Base-by-base conservation (phyloP, 371 early-diverging fungal genomes). In the Saksenaea oblongispora region DNA sequence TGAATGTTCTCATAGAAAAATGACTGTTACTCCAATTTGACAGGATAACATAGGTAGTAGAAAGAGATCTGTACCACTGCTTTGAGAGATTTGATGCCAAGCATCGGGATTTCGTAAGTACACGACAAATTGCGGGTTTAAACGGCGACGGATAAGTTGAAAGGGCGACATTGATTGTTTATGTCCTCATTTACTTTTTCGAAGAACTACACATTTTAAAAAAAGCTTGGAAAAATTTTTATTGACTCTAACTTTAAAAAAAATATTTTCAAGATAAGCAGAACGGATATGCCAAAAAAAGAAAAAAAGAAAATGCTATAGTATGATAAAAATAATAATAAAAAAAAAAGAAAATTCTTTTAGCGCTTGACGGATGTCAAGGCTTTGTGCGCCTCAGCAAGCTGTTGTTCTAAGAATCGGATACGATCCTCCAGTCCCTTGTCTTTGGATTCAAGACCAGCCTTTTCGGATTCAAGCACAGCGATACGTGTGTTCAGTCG, bases 401-500 rank as follows among this genome's bases (percentile, higher is more conserved):
- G 77, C 67, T 89, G 86, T 14, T 65, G 69, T 75, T 90, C 90
- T 24, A 91, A 79, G 51, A 66, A 73, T 31, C 67, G 73, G 62
- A 91, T 85, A 55, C 88, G 84, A 61, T 79, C 76, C 55, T 76
- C 79, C 51, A 89, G 81, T 37, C 84, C 84, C 17, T 72, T 67
- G 67, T 89, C 91, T 61, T 86, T 87, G 58, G 71, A 71, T 22
- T 76, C 60, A 34, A 82, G 82, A 51, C 70, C 67, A 28, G 68
- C 77, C 64, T 84, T 83, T 69, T 91, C 90, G 60, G 75, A 83
- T 62, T 90, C 90, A 53, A 91, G 72, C 15, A 91, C 86, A 22
- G 91, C 90, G 44, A 89, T 67, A 64, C 81, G 78, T 56, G 83
- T 80, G 54, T 76, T 74, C 47, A 90, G 74, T 17, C 70, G 67